Evolutionary conservation across 352 stramenopile genomes (phyloP).

Genomic region (Ophiocytium majus): DNA sequence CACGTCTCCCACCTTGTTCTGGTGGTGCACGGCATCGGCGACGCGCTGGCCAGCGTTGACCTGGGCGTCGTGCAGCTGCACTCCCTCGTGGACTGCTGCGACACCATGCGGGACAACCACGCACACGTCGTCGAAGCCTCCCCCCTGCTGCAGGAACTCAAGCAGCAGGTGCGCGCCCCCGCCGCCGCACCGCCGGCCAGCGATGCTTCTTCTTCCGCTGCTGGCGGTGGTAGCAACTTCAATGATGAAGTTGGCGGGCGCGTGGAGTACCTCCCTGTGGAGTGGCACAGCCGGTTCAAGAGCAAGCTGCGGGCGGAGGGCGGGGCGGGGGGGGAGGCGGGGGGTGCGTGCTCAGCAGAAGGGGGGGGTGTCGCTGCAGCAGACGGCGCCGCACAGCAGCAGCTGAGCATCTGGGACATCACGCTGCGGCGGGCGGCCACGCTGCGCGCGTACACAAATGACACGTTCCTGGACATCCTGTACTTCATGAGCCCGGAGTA

Average conservation of each 20-base stretch:
- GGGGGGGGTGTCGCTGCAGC: not conserved
- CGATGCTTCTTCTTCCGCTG: not conserved
- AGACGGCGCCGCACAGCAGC: not conserved
- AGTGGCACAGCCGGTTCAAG: constrained; percentile 57
- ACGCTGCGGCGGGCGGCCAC: constrained; percentile 68
- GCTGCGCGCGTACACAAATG: constrained; percentile 79
- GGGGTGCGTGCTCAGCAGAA: not conserved
- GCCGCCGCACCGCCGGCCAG: not conserved
- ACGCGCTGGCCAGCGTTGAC: constrained; percentile 62
- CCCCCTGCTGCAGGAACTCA: constrained; percentile 3
- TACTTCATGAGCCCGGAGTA: constrained; percentile 84
- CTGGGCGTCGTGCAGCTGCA: constrained; percentile 52
- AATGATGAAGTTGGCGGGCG: constrained; percentile 19
- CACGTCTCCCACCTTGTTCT: constrained; percentile 69
- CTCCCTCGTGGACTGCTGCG: constrained; percentile 55
- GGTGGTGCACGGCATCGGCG: constrained; percentile 82
- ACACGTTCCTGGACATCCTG: constrained; percentile 78
- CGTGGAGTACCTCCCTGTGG: constrained; percentile 53
- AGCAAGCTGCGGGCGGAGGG: constrained; percentile 32
- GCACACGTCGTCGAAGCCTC: constrained; percentile 32
- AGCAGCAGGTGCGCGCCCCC: not conserved
- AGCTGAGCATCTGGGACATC: constrained; percentile 56
- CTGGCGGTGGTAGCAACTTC: not conserved
- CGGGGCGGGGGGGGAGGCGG: not conserved
- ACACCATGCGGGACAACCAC: constrained; percentile 47